Percentiles rank a stretch among this genome's conserved stretches.
Evolutionary conservation across 352 stramenopile species (phyloP).

Genomic region (Pythium periplocum): DNA sequence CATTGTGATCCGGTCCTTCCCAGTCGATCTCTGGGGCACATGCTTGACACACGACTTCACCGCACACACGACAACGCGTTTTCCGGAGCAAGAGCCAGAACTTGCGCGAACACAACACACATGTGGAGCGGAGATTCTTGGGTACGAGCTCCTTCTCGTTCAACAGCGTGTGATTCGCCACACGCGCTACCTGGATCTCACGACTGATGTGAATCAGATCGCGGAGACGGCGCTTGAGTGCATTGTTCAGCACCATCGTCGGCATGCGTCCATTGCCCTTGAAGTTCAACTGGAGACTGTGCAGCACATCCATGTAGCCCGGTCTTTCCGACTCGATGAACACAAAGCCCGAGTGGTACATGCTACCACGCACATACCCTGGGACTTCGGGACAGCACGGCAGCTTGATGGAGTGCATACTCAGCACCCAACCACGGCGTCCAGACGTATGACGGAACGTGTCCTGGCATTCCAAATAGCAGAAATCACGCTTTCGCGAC

Average conservation of each 20-base stretch:
- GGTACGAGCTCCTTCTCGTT: slow-evolving; percentile 64
- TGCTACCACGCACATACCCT: slow-evolving; percentile 65
- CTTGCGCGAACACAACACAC: slow-evolving; percentile 52
- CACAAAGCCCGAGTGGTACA: slow-evolving; percentile 79
- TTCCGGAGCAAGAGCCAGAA: slow-evolving; percentile 75
- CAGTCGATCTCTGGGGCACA: slow-evolving; percentile 59
- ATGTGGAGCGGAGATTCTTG: slow-evolving; percentile 49
- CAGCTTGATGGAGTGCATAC: slow-evolving; percentile 83
- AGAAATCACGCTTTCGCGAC: slow-evolving; percentile 60
- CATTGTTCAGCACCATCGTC: slow-evolving; percentile 57
- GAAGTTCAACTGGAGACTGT: slow-evolving; percentile 84
- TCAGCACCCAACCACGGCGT: slow-evolving; percentile 66
- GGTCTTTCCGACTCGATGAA: slow-evolving; percentile 72
- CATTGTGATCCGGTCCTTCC: slow-evolving; percentile 18
- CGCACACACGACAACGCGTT: slow-evolving; percentile 63
- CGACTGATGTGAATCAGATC: slow-evolving; percentile 59
- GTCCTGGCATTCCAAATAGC: slow-evolving; percentile 74
- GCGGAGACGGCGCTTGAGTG: slow-evolving; percentile 56
- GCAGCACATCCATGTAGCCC: slow-evolving; percentile 83
- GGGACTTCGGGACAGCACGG: slow-evolving; percentile 65
- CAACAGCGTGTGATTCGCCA: slow-evolving; percentile 54
- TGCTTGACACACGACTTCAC: slow-evolving; percentile 67
- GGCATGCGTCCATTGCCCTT: slow-evolving; percentile 62
- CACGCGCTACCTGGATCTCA: slow-evolving; percentile 54
- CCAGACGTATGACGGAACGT: slow-evolving; percentile 70